Conservation (phyloP, 306 rosid genomes). For the Cajanus cajan region DNA sequence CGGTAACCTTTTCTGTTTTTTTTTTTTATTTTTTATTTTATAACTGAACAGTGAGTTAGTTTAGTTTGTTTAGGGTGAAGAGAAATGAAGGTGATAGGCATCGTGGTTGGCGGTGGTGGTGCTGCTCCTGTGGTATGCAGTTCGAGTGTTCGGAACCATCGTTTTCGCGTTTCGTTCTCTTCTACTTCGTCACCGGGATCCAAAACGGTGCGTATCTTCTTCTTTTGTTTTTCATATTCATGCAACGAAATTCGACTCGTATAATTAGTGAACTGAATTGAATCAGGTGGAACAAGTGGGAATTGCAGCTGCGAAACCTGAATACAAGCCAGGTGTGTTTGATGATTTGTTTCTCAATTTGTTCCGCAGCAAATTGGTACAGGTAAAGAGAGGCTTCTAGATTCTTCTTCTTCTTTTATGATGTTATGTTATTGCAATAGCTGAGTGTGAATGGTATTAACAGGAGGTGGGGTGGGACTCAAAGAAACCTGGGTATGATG, state of each 20-base stretch:
- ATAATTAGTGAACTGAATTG: neutral
- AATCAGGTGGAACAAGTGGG: slow-evolving; percentile 43
- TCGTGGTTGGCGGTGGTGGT: slow-evolving; percentile 39
- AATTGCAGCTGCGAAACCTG: slow-evolving; percentile 36
- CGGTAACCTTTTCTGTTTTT: neutral
- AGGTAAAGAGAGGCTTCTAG: slow-evolving; percentile 39
- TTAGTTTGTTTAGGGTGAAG: neutral
- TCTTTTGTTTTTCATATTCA: neutral
- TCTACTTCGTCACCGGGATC: slow-evolving; percentile 40
- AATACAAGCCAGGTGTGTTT: slow-evolving; percentile 54
- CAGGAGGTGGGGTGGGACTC: slow-evolving; percentile 95
- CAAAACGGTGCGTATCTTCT: slow-evolving; percentile 40
- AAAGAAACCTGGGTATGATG: slow-evolving; percentile 71
- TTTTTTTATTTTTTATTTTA: neutral
- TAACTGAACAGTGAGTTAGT: neutral
- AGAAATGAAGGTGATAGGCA: slow-evolving; percentile 55
- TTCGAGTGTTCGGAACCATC: slow-evolving; percentile 6
- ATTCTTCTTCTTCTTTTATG: neutral
- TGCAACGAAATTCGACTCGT: neutral
- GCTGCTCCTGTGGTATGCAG: neutral
- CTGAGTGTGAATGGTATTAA: slow-evolving; percentile 1
- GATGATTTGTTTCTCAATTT: slow-evolving; percentile 74
- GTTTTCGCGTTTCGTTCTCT: slow-evolving; percentile 37
- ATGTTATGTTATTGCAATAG: neutral
- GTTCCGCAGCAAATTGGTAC: slow-evolving; percentile 79